Base-by-base conservation (phyloP, 805 yeast genomes). In the Grigorovia jiainica region DNA sequence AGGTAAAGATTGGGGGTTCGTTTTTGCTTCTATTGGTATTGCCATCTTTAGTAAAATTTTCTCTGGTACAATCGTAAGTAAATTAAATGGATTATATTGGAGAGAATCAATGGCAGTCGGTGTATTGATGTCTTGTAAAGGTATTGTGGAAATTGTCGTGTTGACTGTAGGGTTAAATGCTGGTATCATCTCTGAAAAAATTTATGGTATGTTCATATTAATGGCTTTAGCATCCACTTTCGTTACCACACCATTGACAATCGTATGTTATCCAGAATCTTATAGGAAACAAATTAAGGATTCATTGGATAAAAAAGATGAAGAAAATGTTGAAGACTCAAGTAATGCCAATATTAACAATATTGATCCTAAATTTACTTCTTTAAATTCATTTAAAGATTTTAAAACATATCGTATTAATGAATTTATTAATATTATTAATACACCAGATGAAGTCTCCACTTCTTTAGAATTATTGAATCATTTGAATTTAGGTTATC, bases 71-170 rank as follows among this genome's bases (percentile, higher is more conserved):
- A 46, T 78, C 10, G 79, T 82, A 31, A 80, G 89, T 2, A 77
- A 71, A 48, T 44, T 75, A 33, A 72, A 71, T 57, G 84, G 82
- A 1, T 61, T 83, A 38, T 68, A 69, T 38, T 79, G 84, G 82
- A 72, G 89, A 57, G 92, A 84, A 57, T 74, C 87, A 2, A 57
- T 78, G 29, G 70, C 89, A 2, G 90, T 82, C 31, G 95, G 94
- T 41, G 73, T 82, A 19, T 67, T 84, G 50, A 84, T 84, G 92
- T 82, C 90, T 6, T 84, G 95, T 70, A 84, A 84, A 61, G 95
- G 95, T 61, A 82, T 83, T 48, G 92, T 83, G 19, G 94, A 83
- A 61, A 79, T 83, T 57, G 89, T 83, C 34, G 92, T 83, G 17
- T 66, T 83, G 48, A 78, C 75, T 34, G 77, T 81, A 19, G 95